These are phyloP conservation scores for Scenedesmus sp. DNA, from an alignment of 163 green algal genomes.

Conservation along the genomic window DNA sequence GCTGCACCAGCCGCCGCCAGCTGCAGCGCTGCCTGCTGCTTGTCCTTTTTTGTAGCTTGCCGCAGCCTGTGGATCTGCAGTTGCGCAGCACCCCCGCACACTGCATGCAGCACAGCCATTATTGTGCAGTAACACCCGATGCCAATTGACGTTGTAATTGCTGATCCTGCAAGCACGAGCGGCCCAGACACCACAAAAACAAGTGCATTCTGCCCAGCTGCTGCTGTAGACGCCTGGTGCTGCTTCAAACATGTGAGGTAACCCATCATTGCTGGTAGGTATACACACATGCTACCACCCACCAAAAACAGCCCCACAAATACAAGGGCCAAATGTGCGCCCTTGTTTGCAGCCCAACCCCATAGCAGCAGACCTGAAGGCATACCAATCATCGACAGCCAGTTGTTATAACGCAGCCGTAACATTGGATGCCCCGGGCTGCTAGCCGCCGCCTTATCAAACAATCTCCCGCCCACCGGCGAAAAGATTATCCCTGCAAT, in stretches of 20 bases:
- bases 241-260: conserved; percentile 29
- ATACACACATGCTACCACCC: conserved; percentile 21
- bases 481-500: conserved; percentile 17
- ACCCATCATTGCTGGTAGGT: conserved; percentile 18
- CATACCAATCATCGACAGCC: conserved; percentile 19
- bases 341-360: conserved; percentile 10
- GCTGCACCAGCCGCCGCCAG: neutral
- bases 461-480: neutral
- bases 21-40: neutral
- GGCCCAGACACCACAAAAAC: conserved; percentile 16
- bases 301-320: neutral
- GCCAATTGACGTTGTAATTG: neutral
- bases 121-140: conserved; percentile 25
- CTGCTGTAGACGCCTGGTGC: conserved; percentile 17
- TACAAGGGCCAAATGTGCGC: neutral
- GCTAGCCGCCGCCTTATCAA: conserved; percentile 18
- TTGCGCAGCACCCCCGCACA: neutral
- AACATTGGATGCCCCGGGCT: conserved; percentile 11
- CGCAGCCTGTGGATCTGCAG: neutral
- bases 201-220: conserved; percentile 23
- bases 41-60: neutral
- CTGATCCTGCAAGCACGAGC: conserved; percentile 17
- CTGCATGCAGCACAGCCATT: neutral
- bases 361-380: neutral
- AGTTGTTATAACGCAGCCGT: conserved; percentile 12